Evolutionary conservation across 129 eudicot species (phyloP).

Genomic region (Erigeron canadensis): DNA sequence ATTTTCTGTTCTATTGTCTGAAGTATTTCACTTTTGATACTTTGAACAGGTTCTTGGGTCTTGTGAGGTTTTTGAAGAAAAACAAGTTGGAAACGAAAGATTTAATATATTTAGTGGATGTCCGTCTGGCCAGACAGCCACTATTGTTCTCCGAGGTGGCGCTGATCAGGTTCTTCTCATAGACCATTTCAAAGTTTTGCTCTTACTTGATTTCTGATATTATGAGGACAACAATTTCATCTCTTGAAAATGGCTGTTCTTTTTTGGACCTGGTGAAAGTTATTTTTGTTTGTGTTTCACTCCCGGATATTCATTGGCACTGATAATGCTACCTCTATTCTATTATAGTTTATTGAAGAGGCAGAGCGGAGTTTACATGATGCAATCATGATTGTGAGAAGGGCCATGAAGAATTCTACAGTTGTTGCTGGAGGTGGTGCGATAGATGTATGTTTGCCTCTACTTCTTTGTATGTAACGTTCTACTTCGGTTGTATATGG

Average conservation of each 20-base stretch:
- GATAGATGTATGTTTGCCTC: conserved; percentile 65
- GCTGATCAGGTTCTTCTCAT: conserved; percentile 70
- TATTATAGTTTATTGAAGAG: conserved; percentile 88
- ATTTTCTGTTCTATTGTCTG: not conserved
- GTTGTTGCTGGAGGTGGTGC: conserved; percentile 99
- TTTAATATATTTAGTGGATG: conserved; percentile 89
- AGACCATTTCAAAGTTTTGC: not conserved
- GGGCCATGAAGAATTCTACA: conserved; percentile 92
- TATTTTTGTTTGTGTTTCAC: not conserved
- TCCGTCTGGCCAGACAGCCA: conserved; percentile 79
- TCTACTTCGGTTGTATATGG: not conserved
- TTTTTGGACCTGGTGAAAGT: not conserved
- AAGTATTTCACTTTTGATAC: not conserved
- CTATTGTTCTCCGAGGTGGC: conserved; percentile 92
- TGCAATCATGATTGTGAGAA: conserved; percentile 98
- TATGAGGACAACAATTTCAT: too few species aligned
- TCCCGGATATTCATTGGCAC: not conserved
- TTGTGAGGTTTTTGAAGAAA: conserved; percentile 79
- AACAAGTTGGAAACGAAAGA: conserved; percentile 87
- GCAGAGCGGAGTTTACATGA: conserved; percentile 99
- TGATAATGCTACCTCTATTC: too few species aligned
- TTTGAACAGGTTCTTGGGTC: conserved; percentile 76
- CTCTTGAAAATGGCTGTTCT: too few species aligned
- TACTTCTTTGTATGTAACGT: not conserved
- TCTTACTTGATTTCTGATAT: not conserved